Evolutionary conservation across 495 filamentous ascomycete species (phyloP).

Genomic region (Penicillium cinerascens): DNA sequence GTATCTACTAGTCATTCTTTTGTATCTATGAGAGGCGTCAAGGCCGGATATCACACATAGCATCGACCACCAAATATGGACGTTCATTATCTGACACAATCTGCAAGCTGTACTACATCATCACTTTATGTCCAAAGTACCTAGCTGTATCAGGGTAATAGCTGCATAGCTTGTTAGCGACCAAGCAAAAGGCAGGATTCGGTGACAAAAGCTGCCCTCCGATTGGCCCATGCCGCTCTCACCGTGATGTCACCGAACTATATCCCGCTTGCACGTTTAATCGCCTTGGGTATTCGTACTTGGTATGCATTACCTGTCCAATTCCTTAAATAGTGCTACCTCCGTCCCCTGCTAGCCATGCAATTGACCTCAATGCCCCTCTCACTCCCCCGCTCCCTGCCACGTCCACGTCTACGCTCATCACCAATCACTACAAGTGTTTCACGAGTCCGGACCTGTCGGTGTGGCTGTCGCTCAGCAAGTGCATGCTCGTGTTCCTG

Average conservation of each 20-base stretch:
- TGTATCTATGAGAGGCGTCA: neutral
- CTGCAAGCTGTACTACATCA: neutral
- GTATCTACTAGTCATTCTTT: neutral
- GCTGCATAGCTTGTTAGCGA: neutral
- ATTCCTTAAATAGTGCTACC: neutral
- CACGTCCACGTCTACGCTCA: neutral
- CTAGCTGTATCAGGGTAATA: neutral
- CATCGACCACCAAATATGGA: too few relatives aligned
- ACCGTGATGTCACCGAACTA: slow-evolving; percentile 7
- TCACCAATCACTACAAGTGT: slow-evolving; percentile 3
- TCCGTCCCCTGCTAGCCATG: neutral
- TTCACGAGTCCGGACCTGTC: slow-evolving; percentile 7
- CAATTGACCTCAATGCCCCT: slow-evolving; percentile 14
- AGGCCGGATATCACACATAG: neutral
- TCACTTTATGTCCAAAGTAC: neutral
- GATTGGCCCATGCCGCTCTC: slow-evolving; percentile 1
- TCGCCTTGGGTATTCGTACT: too few relatives aligned
- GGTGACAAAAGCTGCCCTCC: neutral
- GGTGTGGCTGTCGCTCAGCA: slow-evolving; percentile 20
- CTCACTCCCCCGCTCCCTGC: slow-evolving; percentile 10
- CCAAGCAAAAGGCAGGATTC: neutral
- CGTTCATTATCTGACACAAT: too few relatives aligned
- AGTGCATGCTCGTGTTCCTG: slow-evolving; percentile 20
- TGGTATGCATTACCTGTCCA: neutral
- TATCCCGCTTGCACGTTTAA: too few relatives aligned